Evolutionary conservation across 2,329 filamentous ascomycete species (phyloP), one percentile per base, ranked within the genome.

Genomic region (Neofusicoccum sp.): DNA sequence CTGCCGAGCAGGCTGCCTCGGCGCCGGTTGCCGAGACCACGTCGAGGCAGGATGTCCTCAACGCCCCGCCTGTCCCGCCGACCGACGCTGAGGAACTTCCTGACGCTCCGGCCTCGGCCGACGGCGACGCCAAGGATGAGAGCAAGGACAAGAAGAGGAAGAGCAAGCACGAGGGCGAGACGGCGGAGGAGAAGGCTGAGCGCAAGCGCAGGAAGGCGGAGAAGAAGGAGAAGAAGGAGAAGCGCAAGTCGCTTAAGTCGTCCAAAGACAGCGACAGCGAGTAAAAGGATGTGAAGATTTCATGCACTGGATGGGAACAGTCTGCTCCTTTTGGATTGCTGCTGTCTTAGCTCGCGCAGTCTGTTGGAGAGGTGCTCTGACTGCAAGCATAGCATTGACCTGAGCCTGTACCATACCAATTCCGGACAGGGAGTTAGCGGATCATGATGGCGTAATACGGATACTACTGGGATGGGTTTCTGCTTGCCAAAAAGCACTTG

Each of bases 141-240:
- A 70, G 67, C 67, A 59, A 65, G 64, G 67, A 38, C 20, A 78
- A 76, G 71, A 78, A 79, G 71, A 77, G 78, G 69, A 80, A 80
- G 78, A 73, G 76, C 65, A 76, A 77, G 64, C 77, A 76, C 62
- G 78, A 80, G 31, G 78, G 75, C 61, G 76, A 80, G 69, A 75
- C 71, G 1, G 67, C 73, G 4, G 79, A 81, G 62, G 78, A 80
- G 66, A 76, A 77, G 69, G 78, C 77, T 4, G 78, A 79, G 68
- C 75, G 77, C 61, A 80, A 80, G 70, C 71, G 86, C 77, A 87
- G 88, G 79, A 91, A 91, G 83, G 95, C 90, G 82, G 85, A 88
- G 69, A 90, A 90, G 80, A 87, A 92, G 83, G 88, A 90, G 73
- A 88, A 91, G 36, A 88, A 89, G 70, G 88, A 91, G 79, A 88